These are phyloP conservation scores for Penicillium egyptiacum DNA, from an alignment of 495 filamentous ascomycete species.

Conservation along the genomic window DNA sequence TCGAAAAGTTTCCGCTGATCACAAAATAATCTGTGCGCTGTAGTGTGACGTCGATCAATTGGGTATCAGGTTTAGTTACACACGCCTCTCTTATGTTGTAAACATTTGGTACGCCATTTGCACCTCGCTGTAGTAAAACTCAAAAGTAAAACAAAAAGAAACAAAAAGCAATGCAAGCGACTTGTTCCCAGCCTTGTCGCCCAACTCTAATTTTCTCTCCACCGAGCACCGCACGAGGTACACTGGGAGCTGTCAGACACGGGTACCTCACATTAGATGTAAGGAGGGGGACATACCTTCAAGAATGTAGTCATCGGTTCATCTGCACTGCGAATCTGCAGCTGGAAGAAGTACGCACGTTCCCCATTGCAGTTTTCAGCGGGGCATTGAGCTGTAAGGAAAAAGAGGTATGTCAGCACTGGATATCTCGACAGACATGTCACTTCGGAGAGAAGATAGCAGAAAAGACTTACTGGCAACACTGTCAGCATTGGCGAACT, in stretches of 20 bases:
- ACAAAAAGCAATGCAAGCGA: background rate
- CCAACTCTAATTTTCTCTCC: conserved; percentile 47
- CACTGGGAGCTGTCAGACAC: conserved; percentile 41
- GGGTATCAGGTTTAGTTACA: conserved; percentile 22
- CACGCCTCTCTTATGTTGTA: background rate
- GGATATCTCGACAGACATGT: background rate
- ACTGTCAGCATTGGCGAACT: conserved; percentile 89
- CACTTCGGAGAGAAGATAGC: conserved; percentile 9
- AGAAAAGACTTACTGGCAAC: conserved; percentile 52
- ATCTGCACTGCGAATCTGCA: conserved; percentile 97
- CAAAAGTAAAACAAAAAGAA: background rate
- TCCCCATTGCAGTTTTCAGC: conserved; percentile 70
- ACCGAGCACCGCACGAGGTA: conserved; percentile 43
- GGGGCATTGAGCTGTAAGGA: conserved; percentile 66
- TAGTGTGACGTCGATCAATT: conserved; percentile 27
- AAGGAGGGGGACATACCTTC: conserved; percentile 58
- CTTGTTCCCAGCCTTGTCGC: background rate
- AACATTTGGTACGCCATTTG: conserved; percentile 15
- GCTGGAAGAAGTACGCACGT: conserved; percentile 89
- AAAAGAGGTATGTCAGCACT: background rate
- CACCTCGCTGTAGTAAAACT: conserved; percentile 4
- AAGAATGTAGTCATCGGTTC: conserved; percentile 98
- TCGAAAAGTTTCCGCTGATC: conserved; percentile 2
- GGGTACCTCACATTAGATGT: conserved; percentile 21
- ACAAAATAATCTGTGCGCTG: conserved; percentile 13